Evolutionary conservation across 1,284 basidiomycete species (phyloP).

Genomic region (Chondrostereum purpureum): DNA sequence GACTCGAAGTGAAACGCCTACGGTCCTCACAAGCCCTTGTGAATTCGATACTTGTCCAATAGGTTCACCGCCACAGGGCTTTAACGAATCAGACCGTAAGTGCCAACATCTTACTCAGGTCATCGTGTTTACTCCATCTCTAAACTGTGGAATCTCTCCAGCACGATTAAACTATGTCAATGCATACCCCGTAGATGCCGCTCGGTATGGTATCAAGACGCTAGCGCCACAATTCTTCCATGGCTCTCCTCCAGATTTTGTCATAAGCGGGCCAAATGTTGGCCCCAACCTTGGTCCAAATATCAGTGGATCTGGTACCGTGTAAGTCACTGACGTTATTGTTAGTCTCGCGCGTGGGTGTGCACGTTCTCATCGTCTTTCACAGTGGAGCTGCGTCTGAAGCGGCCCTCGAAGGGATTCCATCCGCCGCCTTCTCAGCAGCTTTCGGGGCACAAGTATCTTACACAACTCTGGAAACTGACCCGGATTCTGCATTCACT

Average conservation of each 20-base stretch:
- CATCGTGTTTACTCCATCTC: not conserved
- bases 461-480: conserved; percentile 30
- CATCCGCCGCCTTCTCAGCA: conserved; percentile 34
- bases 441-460: conserved; percentile 26
- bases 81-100: conserved; percentile 31
- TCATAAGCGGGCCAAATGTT: conserved; percentile 38
- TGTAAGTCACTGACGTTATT: conserved; percentile 21
- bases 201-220: conserved; percentile 30
- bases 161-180: conserved; percentile 26
- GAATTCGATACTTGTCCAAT: conserved; percentile 32
- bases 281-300: conserved; percentile 30
- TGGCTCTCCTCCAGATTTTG: conserved; percentile 28
- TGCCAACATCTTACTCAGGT: too few relatives aligned
- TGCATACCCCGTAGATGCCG: conserved; percentile 28
- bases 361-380: not conserved
- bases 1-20: conserved; percentile 19
- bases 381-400: conserved; percentile 33
- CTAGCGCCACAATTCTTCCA: conserved; percentile 30
- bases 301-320: conserved; percentile 30
- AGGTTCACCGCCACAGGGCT: conserved; percentile 32
- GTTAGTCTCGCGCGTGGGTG: not conserved
- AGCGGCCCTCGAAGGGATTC: conserved; percentile 31
- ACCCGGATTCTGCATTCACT: conserved; percentile 25
- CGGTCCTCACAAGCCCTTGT: conserved; percentile 24
- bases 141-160: conserved; percentile 8